Base-by-base conservation (phyloP, 2,329 filamentous ascomycete species). In the Chaetoscypha palmicola region DNA sequence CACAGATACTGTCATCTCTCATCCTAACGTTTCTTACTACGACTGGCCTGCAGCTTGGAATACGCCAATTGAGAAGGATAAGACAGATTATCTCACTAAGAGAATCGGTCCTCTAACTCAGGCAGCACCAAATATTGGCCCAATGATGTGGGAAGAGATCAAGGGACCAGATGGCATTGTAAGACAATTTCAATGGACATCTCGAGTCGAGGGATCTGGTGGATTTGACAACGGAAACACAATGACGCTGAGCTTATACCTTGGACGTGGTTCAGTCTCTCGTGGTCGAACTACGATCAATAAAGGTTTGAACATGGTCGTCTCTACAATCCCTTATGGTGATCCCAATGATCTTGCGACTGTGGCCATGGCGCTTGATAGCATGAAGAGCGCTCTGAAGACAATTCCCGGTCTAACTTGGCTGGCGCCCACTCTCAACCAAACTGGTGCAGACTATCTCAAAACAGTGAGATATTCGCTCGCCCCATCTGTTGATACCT, bases 181-280 rank as follows among this genome's bases (percentile, higher is more conserved):
- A 7, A 72, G 80, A 36, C 76, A 81, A 54, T 66, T 83, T 14
- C 80, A 84, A 58, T 84, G 76, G 69, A 83, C 79, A 8, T 72
- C 78, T 33, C 72, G 80, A 51, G 77, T 82, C 20, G 79, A 83
- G 50, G 73, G 57, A 2, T 56, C 56, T 1, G 39, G 46, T 11
- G 49, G 51, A 4, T 40, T 53, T 11, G 38, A 48, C 7, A 56
- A 54, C 30, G 55, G 55, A 8, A 49, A 57, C n/a, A 49, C 54
- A 8, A 59, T 61, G 54, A 60, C 52, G 11, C 68, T 79, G 53
- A 73, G 68, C 49, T 72, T 76, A 53, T 83, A 85, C 63, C 77
- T 85, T 21, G 78, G 78, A 24, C 75, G 78, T 43, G 79, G 81
- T 31, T 67, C 74, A 17, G 73, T 71, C n/a, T 80, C 79, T 11